A percentile compares a stretch with the other conserved stretches of the same genome.
phyloP scores from a whole-genome alignment of 1,284 basidiomycete genomes.

The Grifola frondosa region DNA sequence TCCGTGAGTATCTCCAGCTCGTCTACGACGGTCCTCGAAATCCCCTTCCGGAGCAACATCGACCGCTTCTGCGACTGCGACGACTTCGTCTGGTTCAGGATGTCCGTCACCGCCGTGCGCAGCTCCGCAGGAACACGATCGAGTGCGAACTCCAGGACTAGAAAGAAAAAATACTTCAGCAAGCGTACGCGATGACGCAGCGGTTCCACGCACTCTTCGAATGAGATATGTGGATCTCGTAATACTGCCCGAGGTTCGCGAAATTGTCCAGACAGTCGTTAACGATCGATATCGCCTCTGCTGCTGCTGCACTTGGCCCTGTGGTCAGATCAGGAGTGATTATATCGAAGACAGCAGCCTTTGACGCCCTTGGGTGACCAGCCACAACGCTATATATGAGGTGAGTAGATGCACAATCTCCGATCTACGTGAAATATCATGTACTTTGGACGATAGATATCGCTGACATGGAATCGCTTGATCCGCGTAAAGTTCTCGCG shows the following conservation, averaged over 20 bases:
- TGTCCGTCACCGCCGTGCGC: constrained; percentile 54
- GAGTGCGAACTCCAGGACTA: constrained; percentile 67
- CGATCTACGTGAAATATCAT: constrained; percentile 15
- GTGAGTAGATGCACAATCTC: not conserved
- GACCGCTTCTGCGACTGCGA: constrained; percentile 67
- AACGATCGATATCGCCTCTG: constrained; percentile 68
- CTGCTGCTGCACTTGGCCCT: constrained; percentile 63
- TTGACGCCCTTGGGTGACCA: constrained; percentile 69
- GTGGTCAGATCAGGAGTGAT: constrained; percentile 67
- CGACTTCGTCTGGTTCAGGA: constrained; percentile 63
- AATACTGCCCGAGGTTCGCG: constrained; percentile 61
- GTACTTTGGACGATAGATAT: constrained; percentile 68
- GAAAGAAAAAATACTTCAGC: not conserved
- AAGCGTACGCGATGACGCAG: not conserved
- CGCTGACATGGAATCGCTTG: constrained; percentile 86
- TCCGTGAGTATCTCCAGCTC: constrained; percentile 71
- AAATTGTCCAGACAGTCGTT: constrained; percentile 68
- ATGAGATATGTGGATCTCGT: constrained; percentile 75
- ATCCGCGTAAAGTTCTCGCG: constrained; percentile 74
- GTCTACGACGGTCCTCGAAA: constrained; percentile 60
- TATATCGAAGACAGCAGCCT: constrained; percentile 78
- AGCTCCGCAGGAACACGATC: constrained; percentile 57
- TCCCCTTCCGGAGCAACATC: constrained; percentile 62
- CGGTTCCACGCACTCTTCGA: constrained; percentile 53
- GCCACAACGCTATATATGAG: constrained; percentile 47